Evolutionary conservation across 2,329 filamentous ascomycete species (phyloP), one percentile per base, ranked within the genome.

Genomic region (Aspergillus nomiae): DNA sequence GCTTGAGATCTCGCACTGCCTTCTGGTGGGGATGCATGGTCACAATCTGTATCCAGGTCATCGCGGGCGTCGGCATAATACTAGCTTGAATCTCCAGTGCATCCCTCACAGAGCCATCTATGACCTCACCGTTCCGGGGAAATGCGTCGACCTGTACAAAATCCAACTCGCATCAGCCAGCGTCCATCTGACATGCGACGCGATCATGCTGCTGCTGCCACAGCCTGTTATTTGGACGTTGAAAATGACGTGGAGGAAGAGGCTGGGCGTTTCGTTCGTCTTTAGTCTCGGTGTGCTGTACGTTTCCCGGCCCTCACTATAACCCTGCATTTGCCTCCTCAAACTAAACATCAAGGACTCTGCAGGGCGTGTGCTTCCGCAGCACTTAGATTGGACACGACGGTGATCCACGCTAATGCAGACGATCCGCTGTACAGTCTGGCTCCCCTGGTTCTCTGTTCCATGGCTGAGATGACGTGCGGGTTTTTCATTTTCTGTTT

Each of bases 401-500:
- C 64, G 7, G 28, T 69, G 32, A 26, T 24, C 0, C 61, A 65
- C 30, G 57, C 58, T 21, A 54, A 45, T 16, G 41, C 57, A 21
- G 5, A 55, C 1, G 67, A 69, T 30, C 50, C 43, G n/a, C 78
- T 78, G 38, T 82, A 76, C 64, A 62, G 66, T 12, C 73, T 82
- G 32, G 77, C 74, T 0, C 74, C 77, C 1, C 66, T 82, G 1
- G 60, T 78, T 14, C 80, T 82, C 66, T 82, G 80, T 80, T 78
- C 76, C 4, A 71, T 69, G 32, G 80, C 76, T 3, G 80, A 82
- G 65, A 81, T 80, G 74, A 80, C 79, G 0, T 80, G 77, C 57
- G 80, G 77, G 19, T 82, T 82, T 68, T 76, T 82, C 63, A 76
- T 81, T 55, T 63, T 77, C 32, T 74, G 77, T 58, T 64, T 79